Evolutionary conservation across 176 grass and related monocot genomes (phyloP).

Genomic region (Juncus effusus): DNA sequence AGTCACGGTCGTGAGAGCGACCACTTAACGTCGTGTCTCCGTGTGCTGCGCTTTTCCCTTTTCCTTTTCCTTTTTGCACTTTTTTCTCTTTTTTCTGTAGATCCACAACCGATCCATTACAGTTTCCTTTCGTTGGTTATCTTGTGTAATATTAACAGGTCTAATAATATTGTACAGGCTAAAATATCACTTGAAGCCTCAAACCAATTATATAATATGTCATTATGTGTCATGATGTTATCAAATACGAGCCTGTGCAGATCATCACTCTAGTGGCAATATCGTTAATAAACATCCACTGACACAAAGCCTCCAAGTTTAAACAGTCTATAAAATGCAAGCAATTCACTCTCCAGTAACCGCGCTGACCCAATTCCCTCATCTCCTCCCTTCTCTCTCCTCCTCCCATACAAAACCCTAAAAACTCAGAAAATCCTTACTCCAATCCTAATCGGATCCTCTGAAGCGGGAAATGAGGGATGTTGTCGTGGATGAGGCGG

Average conservation of each 20-base stretch:
- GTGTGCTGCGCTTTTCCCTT: conserved; percentile 24
- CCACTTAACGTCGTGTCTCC: conserved; percentile 28
- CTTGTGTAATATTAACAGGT: too few relatives aligned
- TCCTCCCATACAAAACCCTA: background rate
- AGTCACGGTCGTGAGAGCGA: conserved; percentile 35
- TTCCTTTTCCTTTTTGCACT: background rate
- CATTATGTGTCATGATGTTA: too few relatives aligned
- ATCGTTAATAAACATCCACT: background rate
- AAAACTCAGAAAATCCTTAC: conserved; percentile 1
- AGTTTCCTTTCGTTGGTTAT: too few relatives aligned
- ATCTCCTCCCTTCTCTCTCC: background rate
- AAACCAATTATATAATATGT: too few relatives aligned
- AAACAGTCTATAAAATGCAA: conserved; percentile 1
- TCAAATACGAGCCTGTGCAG: background rate
- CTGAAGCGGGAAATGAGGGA: conserved; percentile 76
- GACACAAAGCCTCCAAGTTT: background rate
- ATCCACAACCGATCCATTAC: too few relatives aligned
- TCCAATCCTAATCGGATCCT: conserved; percentile 17
- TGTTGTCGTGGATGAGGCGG: conserved; percentile 85
- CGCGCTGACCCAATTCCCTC: background rate
- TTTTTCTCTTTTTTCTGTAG: background rate
- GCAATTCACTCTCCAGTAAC: background rate
- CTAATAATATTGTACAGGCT: too few relatives aligned
- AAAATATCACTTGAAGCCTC: too few relatives aligned
- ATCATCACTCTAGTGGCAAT: background rate